A percentile compares a stretch with the other conserved stretches of the same genome.
Evolutionary conservation across 371 early-diverging fungal genomes (phyloP).

Genomic region (Massospora cicadina): DNA sequence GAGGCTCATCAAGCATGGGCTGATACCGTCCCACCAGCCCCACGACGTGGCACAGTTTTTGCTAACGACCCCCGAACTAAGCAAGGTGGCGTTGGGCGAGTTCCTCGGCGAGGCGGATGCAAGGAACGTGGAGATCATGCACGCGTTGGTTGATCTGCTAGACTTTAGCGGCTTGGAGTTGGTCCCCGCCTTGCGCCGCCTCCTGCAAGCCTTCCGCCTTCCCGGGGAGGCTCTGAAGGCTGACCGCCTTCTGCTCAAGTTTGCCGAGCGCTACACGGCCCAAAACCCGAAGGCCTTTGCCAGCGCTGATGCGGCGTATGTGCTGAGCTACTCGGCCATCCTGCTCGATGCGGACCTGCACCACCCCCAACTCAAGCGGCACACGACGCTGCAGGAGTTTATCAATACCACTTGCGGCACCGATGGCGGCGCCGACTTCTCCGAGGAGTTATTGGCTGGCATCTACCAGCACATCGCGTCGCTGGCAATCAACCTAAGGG

Average conservation of each 20-base stretch:
- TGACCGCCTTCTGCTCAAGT: constrained; percentile 93
- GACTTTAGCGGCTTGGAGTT: constrained; percentile 60
- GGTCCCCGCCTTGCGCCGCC: constrained; percentile 69
- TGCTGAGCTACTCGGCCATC: constrained; percentile 83
- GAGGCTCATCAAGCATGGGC: constrained; percentile 37
- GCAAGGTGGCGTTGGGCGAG: constrained; percentile 81
- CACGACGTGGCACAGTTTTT: constrained; percentile 54
- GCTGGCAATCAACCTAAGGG: constrained; percentile 86
- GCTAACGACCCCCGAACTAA: constrained; percentile 49
- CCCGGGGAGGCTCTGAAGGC: constrained; percentile 98
- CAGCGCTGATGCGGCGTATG: constrained; percentile 77
- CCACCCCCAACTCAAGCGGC: constrained; percentile 69
- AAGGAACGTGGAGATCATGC: constrained; percentile 84
- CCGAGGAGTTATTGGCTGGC: constrained; percentile 35
- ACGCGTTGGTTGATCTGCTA: constrained; percentile 82
- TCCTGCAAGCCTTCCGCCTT: constrained; percentile 84
- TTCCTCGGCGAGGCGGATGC: constrained; percentile 83
- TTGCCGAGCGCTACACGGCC: constrained; percentile 79
- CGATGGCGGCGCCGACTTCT: constrained; percentile 66
- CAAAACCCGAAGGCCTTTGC: constrained; percentile 54
- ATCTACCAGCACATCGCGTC: constrained; percentile 66
- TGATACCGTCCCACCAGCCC: constrained; percentile 36
- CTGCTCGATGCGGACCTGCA: constrained; percentile 94
- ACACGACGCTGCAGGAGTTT: constrained; percentile 50
- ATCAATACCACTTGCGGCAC: constrained; percentile 74